A percentile compares a stretch with the other conserved stretches of the same genome.
Evolutionary conservation across 2,329 filamentous ascomycete species (phyloP).

Genomic region (Beauveria varroae): DNA sequence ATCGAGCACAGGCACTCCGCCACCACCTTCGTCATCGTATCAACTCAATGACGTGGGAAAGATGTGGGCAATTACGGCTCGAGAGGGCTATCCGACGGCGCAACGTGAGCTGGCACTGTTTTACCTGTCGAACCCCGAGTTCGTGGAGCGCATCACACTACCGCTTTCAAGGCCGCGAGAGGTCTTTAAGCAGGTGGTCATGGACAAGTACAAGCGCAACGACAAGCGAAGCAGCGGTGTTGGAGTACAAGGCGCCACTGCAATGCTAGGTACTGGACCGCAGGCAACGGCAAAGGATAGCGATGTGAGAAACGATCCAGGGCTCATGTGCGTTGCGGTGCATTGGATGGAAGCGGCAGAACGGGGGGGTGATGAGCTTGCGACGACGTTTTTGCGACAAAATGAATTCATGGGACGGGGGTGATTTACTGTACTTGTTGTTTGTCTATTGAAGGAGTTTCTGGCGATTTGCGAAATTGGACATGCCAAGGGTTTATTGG

Average conservation of each 20-base stretch:
- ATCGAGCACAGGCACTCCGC: conserved; percentile 33
- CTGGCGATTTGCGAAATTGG: not conserved
- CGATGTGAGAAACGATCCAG: conserved; percentile 65
- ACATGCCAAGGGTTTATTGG: not conserved
- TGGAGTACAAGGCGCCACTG: conserved; percentile 16
- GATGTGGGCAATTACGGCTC: conserved; percentile 90
- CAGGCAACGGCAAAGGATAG: conserved; percentile 28
- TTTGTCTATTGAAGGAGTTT: not conserved
- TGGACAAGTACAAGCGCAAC: conserved; percentile 56
- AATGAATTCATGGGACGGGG: conserved; percentile 34
- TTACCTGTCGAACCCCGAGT: conserved; percentile 85
- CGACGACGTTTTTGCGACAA: conserved; percentile 74
- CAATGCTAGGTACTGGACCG: conserved; percentile 4
- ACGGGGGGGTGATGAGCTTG: conserved; percentile 77
- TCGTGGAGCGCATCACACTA: conserved; percentile 70
- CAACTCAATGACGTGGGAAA: conserved; percentile 72
- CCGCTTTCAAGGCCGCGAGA: conserved; percentile 79
- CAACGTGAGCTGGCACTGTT: conserved; percentile 91
- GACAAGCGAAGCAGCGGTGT: conserved; percentile 20
- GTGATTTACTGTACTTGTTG: conserved; percentile 14
- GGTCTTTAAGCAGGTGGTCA: conserved; percentile 83
- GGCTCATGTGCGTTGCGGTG: conserved; percentile 86
- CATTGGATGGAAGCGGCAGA: conserved; percentile 96
- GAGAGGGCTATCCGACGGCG: conserved; percentile 74
- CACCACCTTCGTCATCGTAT: conserved; percentile 52